Conservation (phyloP, 1,284 basidiomycete species). For the Cerrena zonata region DNA sequence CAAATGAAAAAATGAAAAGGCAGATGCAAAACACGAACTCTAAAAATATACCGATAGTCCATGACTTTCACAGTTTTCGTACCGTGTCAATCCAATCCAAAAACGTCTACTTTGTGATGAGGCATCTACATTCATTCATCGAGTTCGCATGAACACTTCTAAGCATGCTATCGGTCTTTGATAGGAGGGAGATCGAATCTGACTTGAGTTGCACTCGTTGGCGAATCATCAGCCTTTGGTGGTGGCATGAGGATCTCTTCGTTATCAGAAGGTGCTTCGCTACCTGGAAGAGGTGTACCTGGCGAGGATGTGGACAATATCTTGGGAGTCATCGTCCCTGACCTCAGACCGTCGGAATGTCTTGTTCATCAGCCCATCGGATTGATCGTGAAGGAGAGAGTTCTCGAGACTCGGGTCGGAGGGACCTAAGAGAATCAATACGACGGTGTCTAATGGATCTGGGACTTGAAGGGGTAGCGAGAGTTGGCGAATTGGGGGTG, state of each 20-base stretch:
- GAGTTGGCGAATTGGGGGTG: conserved; percentile 7
- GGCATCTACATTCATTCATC: too few relatives aligned
- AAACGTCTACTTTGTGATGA: too few relatives aligned
- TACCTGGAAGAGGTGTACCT: conserved; percentile 3
- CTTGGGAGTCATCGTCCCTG: neutral
- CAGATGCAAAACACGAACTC: too few relatives aligned
- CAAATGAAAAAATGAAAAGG: too few relatives aligned
- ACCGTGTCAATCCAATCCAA: too few relatives aligned
- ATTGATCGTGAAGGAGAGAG: conserved; percentile 46
- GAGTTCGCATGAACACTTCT: too few relatives aligned
- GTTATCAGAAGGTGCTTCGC: conserved; percentile 3
- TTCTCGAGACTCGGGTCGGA: conserved; percentile 31
- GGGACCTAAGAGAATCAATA: conserved; percentile 30
- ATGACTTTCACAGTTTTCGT: too few relatives aligned
- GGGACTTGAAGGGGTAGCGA: conserved; percentile 11
- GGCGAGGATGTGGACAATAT: neutral
- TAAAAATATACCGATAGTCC: too few relatives aligned
- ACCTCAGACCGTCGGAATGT: conserved; percentile 9
- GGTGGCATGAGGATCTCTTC: neutral
- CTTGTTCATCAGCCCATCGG: conserved; percentile 37
- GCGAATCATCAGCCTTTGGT: neutral
- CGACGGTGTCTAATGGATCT: conserved; percentile 23
- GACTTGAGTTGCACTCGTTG: conserved; percentile 1
- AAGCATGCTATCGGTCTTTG: neutral
- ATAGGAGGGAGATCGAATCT: conserved; percentile 5